Evolutionary conservation across 192 early-diverging fungal genomes (phyloP).

Genomic region (Podila epigama): DNA sequence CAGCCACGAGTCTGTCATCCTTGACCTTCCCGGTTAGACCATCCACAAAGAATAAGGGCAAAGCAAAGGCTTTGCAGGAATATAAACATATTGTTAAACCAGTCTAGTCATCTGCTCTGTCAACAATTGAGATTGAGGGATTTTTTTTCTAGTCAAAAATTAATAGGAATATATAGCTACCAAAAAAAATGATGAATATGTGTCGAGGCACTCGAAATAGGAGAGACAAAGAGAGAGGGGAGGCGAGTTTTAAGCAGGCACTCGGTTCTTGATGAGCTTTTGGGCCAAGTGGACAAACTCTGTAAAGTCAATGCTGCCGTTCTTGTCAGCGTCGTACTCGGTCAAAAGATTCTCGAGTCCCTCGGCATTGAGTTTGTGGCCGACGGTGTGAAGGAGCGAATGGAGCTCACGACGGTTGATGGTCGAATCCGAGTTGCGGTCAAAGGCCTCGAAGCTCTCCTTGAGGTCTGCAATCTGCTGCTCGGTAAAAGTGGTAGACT

Average conservation of each 20-base stretch:
- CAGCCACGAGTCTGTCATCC: too few relatives aligned
- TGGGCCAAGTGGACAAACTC: conserved; percentile 15
- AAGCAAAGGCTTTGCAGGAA: too few relatives aligned
- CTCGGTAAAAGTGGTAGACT: background rate
- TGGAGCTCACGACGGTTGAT: conserved; percentile 32
- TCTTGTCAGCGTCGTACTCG: conserved; percentile 18
- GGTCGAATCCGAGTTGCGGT: conserved; percentile 23
- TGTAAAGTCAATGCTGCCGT: conserved; percentile 22
- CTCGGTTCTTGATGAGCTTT: conserved; percentile 26
- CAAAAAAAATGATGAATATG: too few relatives aligned
- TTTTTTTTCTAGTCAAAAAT: too few relatives aligned
- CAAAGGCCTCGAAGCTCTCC: conserved; percentile 45
- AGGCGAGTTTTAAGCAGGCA: background rate
- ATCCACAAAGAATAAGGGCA: background rate
- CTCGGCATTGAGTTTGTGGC: conserved; percentile 31
- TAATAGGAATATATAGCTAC: too few relatives aligned
- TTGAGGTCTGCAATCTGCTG: conserved; percentile 16
- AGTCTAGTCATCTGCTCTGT: too few relatives aligned
- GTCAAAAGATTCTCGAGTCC: conserved; percentile 20
- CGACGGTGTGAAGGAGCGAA: conserved; percentile 38
- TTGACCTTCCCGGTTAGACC: too few relatives aligned
- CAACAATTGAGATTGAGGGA: too few relatives aligned
- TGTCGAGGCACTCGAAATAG: background rate
- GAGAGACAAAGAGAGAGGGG: background rate
- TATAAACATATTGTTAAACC: too few relatives aligned